Evolutionary conservation across 2,329 filamentous ascomycete species (phyloP).

Genomic region (Trichophyton simii): DNA sequence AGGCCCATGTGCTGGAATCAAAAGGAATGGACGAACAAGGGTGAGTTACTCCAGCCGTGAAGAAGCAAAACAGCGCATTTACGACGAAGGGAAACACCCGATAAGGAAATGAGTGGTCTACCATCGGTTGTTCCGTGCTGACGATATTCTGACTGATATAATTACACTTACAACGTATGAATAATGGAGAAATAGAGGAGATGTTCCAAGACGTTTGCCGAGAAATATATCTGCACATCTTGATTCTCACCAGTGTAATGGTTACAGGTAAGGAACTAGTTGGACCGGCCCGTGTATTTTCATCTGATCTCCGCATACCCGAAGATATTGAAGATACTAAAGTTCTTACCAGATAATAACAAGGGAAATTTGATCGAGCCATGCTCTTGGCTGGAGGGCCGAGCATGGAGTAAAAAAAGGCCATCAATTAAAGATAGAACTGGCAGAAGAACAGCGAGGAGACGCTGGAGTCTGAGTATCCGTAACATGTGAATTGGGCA

Average conservation of each 20-base stretch:
- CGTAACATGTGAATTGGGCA: background rate
- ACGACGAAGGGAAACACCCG: background rate
- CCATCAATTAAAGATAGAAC: background rate
- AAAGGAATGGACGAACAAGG: background rate
- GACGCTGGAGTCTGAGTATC: background rate
- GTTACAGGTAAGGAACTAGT: background rate
- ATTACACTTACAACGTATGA: background rate
- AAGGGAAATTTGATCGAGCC: background rate
- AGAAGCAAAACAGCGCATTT: background rate
- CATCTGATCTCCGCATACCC: background rate
- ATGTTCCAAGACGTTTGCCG: background rate
- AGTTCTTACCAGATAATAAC: too few species aligned
- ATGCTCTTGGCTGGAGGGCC: too few species aligned
- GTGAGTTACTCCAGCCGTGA: background rate
- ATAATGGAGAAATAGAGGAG: too few species aligned
- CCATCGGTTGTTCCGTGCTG: background rate
- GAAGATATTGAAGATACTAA: background rate
- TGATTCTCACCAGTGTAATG: background rate
- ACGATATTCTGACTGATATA: background rate
- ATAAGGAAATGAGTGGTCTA: background rate
- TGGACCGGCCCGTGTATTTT: slow-evolving; percentile 1
- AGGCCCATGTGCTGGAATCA: slow-evolving; percentile 1
- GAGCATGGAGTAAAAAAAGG: too few species aligned
- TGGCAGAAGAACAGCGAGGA: background rate
- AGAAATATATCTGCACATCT: background rate